Evolutionary conservation across 768 basidiomycete genomes (phyloP).

Genomic region (Naganishia antarctica): DNA sequence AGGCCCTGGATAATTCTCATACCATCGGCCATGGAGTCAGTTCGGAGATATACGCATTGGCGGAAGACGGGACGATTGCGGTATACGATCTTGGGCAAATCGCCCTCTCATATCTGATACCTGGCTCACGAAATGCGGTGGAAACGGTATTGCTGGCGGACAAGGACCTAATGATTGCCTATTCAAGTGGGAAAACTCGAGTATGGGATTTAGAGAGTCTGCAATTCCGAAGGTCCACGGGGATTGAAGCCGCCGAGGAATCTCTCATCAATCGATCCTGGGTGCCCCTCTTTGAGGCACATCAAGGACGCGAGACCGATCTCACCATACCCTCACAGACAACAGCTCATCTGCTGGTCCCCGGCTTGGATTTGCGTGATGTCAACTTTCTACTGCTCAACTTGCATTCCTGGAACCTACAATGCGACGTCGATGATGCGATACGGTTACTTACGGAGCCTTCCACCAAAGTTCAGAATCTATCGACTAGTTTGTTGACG

Average conservation of each 20-base stretch:
- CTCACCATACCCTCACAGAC: neutral
- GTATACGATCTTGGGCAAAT: constrained; percentile 26
- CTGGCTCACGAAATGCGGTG: constrained; percentile 5
- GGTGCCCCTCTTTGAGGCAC: neutral
- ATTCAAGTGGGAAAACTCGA: constrained; percentile 69
- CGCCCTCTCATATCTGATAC: constrained; percentile 9
- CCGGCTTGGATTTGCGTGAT: neutral
- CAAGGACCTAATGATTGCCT: constrained; percentile 57
- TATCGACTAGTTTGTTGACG: neutral
- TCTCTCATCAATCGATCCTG: constrained; percentile 52
- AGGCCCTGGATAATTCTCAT: constrained; percentile 64
- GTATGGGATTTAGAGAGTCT: constrained; percentile 78
- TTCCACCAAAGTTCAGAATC: neutral
- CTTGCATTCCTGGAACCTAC: constrained; percentile 3
- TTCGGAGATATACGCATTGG: neutral
- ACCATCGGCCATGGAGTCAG: constrained; percentile 63
- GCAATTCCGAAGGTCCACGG: constrained; percentile 82
- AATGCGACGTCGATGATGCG: constrained; percentile 4
- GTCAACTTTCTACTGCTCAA: constrained; percentile 7
- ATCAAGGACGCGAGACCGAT: neutral
- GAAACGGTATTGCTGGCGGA: constrained; percentile 2
- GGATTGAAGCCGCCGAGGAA: constrained; percentile 68
- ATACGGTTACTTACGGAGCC: constrained; percentile 3
- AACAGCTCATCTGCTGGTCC: neutral
- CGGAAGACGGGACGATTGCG: constrained; percentile 48